These are phyloP conservation scores for Acacia melanoxylon DNA, from an alignment of 306 rosid genomes.

Conservation along the genomic window DNA sequence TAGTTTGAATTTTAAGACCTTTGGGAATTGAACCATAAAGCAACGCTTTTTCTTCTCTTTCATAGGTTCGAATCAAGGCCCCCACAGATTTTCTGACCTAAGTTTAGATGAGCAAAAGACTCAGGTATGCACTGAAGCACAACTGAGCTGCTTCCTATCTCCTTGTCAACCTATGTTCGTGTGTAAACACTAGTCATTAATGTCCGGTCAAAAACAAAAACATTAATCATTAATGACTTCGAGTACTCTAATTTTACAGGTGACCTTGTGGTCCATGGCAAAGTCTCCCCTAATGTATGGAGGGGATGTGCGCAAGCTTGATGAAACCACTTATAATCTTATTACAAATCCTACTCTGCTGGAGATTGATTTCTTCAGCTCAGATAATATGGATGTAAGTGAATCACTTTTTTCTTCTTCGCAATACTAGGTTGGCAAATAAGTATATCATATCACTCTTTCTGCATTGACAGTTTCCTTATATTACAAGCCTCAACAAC, in stretches of 20 bases:
- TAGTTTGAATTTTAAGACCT: slow-evolving; percentile 31
- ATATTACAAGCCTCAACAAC: slow-evolving; percentile 36
- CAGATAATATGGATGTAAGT: slow-evolving; percentile 83
- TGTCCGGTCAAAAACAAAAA: not conserved
- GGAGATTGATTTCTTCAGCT: slow-evolving; percentile 74
- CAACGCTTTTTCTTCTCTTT: not conserved
- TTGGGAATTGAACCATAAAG: slow-evolving; percentile 25
- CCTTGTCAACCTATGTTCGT: slow-evolving; percentile 11
- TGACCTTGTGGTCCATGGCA: slow-evolving; percentile 89
- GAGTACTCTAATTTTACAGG: slow-evolving; percentile 46
- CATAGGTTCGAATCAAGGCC: slow-evolving; percentile 81
- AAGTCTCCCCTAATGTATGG: slow-evolving; percentile 98
- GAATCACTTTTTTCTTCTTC: slow-evolving; percentile 21
- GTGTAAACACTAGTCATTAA: not conserved
- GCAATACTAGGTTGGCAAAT: slow-evolving; percentile 14
- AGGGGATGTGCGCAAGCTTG: slow-evolving; percentile 81
- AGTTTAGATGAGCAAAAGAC: slow-evolving; percentile 69
- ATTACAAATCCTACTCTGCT: slow-evolving; percentile 74
- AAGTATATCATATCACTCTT: not conserved
- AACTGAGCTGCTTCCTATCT: slow-evolving; percentile 10
- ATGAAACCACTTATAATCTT: slow-evolving; percentile 46
- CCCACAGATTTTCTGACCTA: slow-evolving; percentile 62
- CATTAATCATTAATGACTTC: slow-evolving; percentile 7
- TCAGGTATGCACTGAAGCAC: slow-evolving; percentile 55
- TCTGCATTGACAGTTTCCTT: slow-evolving; percentile 65